Conservation (phyloP, 768 basidiomycete species). For the Austroboletus eburneus region DNA sequence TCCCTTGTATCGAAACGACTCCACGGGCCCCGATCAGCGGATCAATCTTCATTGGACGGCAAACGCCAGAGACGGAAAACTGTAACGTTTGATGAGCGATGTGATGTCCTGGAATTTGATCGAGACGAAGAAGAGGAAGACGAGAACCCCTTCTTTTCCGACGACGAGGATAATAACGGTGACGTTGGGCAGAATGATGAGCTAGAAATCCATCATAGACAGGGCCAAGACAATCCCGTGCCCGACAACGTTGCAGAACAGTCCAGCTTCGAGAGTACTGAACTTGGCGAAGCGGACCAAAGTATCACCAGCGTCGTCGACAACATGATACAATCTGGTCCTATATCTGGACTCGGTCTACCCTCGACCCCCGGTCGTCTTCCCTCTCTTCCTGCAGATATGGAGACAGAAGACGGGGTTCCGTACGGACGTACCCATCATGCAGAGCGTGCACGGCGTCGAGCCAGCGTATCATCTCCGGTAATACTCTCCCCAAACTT, state of each 20-base stretch:
- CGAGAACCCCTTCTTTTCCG: constrained; percentile 43
- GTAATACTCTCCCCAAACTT: constrained; percentile 32
- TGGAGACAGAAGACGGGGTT: constrained; percentile 58
- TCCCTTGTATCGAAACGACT: constrained; percentile 69
- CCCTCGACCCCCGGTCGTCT: constrained; percentile 36
- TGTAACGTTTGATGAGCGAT: constrained; percentile 74
- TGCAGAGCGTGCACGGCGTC: constrained; percentile 44
- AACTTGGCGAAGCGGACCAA: constrained; percentile 40
- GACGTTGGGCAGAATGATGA: constrained; percentile 12
- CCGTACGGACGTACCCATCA: constrained; percentile 64
- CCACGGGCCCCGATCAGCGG: constrained; percentile 68
- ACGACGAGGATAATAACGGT: constrained; percentile 32
- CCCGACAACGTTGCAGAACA: constrained; percentile 9
- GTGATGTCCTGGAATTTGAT: constrained; percentile 81
- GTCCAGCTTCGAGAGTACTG: constrained; percentile 39
- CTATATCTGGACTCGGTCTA: constrained; percentile 22
- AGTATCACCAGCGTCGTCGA: constrained; percentile 72
- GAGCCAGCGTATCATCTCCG: constrained; percentile 29
- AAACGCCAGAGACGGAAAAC: constrained; percentile 64
- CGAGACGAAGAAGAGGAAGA: constrained; percentile 58
- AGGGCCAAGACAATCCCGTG: constrained; percentile 1
- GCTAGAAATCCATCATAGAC: constrained; percentile 11
- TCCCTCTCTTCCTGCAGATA: constrained; percentile 44
- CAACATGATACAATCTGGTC: constrained; percentile 50
- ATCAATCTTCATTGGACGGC: constrained; percentile 26